These are phyloP conservation scores for Penicillium sp. DNA, from an alignment of 2,329 filamentous ascomycete genomes.

Conservation along the genomic window DNA sequence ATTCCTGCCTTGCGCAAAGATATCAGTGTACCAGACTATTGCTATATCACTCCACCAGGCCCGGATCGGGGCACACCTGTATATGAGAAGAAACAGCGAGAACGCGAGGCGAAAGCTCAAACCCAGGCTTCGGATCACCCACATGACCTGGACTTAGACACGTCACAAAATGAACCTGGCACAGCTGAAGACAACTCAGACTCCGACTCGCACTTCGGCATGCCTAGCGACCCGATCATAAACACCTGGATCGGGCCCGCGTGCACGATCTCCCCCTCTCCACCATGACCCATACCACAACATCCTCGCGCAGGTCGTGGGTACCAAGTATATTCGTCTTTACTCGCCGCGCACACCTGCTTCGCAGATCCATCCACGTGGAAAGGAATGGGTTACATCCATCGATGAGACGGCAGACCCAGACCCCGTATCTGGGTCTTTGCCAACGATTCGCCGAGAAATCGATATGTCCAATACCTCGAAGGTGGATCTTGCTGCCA, in stretches of 20 bases:
- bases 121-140: not conserved
- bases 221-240: conserved; percentile 59
- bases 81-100: conserved; percentile 38
- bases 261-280: conserved; percentile 80
- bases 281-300: conserved; percentile 96
- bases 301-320: conserved; percentile 83
- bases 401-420: conserved; percentile 2
- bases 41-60: conserved; percentile 67
- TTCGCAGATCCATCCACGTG: conserved; percentile 42
- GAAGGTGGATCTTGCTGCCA: conserved; percentile 68
- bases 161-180: not conserved
- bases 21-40: conserved; percentile 79
- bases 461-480: conserved; percentile 95
- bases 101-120: conserved; percentile 16
- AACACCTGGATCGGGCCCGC: conserved; percentile 93
- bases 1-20: conserved; percentile 74
- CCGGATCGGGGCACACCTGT: conserved; percentile 52
- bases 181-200: conserved; percentile 10
- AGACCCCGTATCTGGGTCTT: conserved; percentile 1
- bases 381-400: conserved; percentile 36
- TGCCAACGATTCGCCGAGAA: conserved; percentile 15
- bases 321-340: conserved; percentile 85
- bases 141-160: not conserved
- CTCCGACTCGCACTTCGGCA: conserved; percentile 10
- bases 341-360: conserved; percentile 67